Evolutionary conservation across 2,329 filamentous ascomycete genomes (phyloP).

Genomic region (Bertia moriformis): DNA sequence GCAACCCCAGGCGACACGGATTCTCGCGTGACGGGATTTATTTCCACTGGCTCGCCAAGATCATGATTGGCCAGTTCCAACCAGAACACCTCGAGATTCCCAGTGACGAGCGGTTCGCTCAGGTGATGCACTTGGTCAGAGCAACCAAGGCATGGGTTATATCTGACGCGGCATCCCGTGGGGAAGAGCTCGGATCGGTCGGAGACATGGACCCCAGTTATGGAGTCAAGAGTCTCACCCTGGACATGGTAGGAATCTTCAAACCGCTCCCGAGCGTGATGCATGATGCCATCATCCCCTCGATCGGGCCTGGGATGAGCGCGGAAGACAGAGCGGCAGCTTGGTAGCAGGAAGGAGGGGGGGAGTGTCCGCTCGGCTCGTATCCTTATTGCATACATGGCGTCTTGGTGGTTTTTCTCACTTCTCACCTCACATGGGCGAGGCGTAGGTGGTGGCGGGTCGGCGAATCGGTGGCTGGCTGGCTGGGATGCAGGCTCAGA

Average conservation of each 20-base stretch:
- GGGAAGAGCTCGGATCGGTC: constrained; percentile 54
- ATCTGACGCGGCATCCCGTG: constrained; percentile 47
- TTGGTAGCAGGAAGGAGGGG: constrained; percentile 1
- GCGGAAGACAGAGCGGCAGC: background rate
- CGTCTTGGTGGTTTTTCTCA: no score
- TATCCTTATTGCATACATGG: no score
- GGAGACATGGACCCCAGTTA: constrained; percentile 55
- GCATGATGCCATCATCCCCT: constrained; percentile 17
- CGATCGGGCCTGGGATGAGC: constrained; percentile 4
- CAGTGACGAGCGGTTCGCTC: constrained; percentile 43
- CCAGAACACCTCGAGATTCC: constrained; percentile 35
- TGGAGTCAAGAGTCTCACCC: constrained; percentile 45
- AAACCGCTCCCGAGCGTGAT: constrained; percentile 40
- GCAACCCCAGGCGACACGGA: constrained; percentile 43
- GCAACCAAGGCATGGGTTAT: constrained; percentile 44
- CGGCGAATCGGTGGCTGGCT: no score
- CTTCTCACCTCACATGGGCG: no score
- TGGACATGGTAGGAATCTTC: constrained; percentile 61
- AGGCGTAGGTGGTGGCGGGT: no score
- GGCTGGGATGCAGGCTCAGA: no score
- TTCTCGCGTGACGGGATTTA: constrained; percentile 61
- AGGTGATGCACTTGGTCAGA: constrained; percentile 45
- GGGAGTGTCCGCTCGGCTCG: background rate
- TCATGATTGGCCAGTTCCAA: constrained; percentile 44
- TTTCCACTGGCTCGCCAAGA: constrained; percentile 59